Base-by-base conservation (phyloP, 345 rosid species). In the Salix caprea region DNA sequence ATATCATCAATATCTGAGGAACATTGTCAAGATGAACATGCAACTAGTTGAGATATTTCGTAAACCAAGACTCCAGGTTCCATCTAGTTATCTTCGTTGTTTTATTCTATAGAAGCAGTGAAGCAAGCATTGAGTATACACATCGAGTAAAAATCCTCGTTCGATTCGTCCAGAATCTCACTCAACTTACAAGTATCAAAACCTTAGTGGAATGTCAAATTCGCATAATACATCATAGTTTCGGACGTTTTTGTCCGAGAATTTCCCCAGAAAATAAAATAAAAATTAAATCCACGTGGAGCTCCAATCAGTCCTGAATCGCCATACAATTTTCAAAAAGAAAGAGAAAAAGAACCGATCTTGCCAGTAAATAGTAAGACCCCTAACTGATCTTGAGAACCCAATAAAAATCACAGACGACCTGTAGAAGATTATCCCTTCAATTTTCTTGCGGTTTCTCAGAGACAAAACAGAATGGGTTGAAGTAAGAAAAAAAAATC, bases 291-390 rank as follows among this genome's bases (percentile, higher is more conserved):
- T 36, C 75, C 32, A 72, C 46, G 46, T 10, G 14, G 58, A 52
- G 23, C 58, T 52, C 58, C 58, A 52, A 18, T 18, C 58, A 52
- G 23, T 52, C 19, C 58, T 2, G 58, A 16, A 52, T 16, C n/a
- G 58, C 9, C 58, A 52, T 18, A 34, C 50, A 66, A 19, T 42
- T 16, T 19, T 34, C 24, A 48, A 48, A 50, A 4, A 19, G 8
- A 64, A n/a, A 56, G 54, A 7, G 14, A 65, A 52, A 58, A 60
- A 73, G 26, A 62, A 23, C 77, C 84, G 82, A 87, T 87, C 84
- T 81, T 58, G 71, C 68, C 40, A 66, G 58, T 74, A 54, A 54
- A 62, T n/a, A 18, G 7, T 12, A 67, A 48, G 21, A 66, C 62
- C 71, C 44, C 7, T 37, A 18, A 10, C 46, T 12, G 16, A 39